Evolutionary conservation across 306 rosid species (phyloP), one percentile per base, ranked within the genome.

Genomic region (Mimosa bimucronata): DNA sequence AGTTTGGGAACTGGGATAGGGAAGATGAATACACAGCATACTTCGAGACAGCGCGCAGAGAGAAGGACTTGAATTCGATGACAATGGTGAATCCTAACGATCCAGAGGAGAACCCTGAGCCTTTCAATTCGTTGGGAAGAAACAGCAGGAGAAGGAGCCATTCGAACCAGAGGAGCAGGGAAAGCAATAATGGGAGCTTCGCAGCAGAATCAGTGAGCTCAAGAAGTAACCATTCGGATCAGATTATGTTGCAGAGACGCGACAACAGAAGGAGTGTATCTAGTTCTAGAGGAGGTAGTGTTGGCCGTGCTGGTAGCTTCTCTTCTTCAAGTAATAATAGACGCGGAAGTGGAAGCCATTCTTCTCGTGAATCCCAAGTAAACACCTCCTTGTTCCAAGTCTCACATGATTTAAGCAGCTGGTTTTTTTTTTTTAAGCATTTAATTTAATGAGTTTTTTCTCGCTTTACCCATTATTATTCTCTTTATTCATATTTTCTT

Each of bases 1-100:
- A 82, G 28, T 87, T 89, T 58, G 91, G 91, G 9, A 41, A 80
- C 70, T 87, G 93, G 93, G 88, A 89, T 42, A 40, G 50, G 16
- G 80, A 82, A n/a, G 77, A 77, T 2, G 77, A 86, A 2, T 85
- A 87, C 84, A 85, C 93, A 13, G 76, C 81, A 45, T 84, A 15
- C 37, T 88, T 88, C 41, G 88, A 88, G 31, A 76, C 75, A 19
- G 94, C 90, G 3, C 79, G 80, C 14, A 84, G 55, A 78, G 80
- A 77, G 73, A 85, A 58, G 68, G 29, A 31, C 0, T 61, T 62
- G 40, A 67, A 45, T 45, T 19, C 52, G 30, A 1, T 67, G 52
- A 2, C 34, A 50, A 41, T 64, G 77, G 60, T 84, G 60, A 87
- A 90, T 11, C 90, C 94, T 11, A 84, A 86, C 48, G 90, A 86